These are phyloP conservation scores for Sungouiella thailandica DNA, from an alignment of 805 yeast genomes.

Conservation along the genomic window DNA sequence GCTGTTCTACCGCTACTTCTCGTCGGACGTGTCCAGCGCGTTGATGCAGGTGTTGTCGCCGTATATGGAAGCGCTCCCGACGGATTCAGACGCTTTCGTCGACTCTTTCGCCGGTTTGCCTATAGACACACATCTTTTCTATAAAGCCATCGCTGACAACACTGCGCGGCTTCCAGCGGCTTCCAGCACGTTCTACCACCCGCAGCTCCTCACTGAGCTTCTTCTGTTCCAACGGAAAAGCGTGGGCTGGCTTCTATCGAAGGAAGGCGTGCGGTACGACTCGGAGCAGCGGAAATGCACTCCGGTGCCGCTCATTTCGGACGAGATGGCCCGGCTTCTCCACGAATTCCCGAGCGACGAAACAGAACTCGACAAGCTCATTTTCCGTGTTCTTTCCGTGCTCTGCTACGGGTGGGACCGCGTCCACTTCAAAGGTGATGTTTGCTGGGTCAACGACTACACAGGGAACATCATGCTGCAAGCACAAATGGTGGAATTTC, in stretches of 20 bases:
- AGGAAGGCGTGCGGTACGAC: slow-evolving; percentile 43
- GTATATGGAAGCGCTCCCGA: slow-evolving; percentile 1
- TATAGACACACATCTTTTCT: slow-evolving; percentile 39
- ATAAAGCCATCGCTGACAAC: slow-evolving; percentile 43
- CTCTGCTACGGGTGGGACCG: slow-evolving; percentile 52
- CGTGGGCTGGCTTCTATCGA: slow-evolving; percentile 50
- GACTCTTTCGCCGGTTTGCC: slow-evolving; percentile 8
- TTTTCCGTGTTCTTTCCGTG: slow-evolving; percentile 31
- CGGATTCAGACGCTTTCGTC: background rate
- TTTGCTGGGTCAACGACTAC: slow-evolving; percentile 46
- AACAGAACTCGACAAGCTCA: slow-evolving; percentile 14
- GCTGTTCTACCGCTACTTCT: slow-evolving; percentile 13
- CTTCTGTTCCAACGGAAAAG: slow-evolving; percentile 51
- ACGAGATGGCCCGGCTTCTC: slow-evolving; percentile 4
- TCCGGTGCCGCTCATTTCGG: slow-evolving; percentile 15
- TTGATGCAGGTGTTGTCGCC: slow-evolving; percentile 3
- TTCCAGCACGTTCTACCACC: slow-evolving; percentile 25
- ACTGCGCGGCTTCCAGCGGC: slow-evolving; percentile 27
- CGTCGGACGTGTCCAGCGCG: slow-evolving; percentile 13
- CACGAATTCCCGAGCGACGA: slow-evolving; percentile 5
- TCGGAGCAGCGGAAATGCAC: slow-evolving; percentile 18
- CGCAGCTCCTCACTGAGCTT: slow-evolving; percentile 40
- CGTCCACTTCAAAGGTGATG: slow-evolving; percentile 5
- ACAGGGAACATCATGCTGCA: slow-evolving; percentile 44
- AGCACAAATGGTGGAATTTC: slow-evolving; percentile 19